Percentiles rank a stretch among this genome's conserved stretches.
These are phyloP conservation scores for Datura wrightii DNA, from an alignment of 257 asterid species.

Conservation along the genomic window DNA sequence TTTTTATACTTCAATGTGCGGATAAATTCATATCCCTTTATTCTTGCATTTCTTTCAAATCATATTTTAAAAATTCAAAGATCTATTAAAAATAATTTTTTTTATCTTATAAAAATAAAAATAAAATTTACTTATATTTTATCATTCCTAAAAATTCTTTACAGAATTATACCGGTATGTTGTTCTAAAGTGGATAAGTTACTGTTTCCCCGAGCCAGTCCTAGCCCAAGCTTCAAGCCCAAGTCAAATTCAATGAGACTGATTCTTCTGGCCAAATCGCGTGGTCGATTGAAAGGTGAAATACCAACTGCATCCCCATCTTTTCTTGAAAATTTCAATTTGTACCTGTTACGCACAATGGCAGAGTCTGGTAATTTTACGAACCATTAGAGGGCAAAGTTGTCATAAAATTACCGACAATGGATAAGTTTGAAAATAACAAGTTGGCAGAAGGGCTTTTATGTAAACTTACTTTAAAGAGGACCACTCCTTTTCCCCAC, in stretches of 20 bases:
- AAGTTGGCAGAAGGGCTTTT: conserved; percentile 12
- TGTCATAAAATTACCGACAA: neutral
- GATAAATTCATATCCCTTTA: no score
- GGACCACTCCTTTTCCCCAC: conserved; percentile 42
- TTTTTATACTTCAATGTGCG: neutral
- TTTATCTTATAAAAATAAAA: no score
- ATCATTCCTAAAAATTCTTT: no score
- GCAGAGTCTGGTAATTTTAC: neutral
- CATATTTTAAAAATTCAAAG: no score
- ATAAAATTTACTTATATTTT: no score
- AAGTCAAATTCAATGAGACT: conserved; percentile 13
- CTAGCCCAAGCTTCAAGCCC: conserved; percentile 15
- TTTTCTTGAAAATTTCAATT: neutral
- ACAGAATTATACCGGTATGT: no score
- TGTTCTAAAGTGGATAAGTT: neutral
- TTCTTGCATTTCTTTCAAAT: no score
- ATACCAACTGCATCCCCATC: neutral
- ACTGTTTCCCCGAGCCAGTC: neutral
- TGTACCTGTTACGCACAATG: neutral
- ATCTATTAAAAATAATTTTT: no score
- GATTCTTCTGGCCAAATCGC: neutral
- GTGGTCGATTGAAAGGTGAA: neutral
- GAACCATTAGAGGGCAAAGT: neutral
- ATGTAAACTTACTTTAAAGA: neutral
- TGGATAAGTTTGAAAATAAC: conserved; percentile 14